Base-by-base conservation (phyloP, 2,329 filamentous ascomycete species). In the Diplodia seriata region DNA sequence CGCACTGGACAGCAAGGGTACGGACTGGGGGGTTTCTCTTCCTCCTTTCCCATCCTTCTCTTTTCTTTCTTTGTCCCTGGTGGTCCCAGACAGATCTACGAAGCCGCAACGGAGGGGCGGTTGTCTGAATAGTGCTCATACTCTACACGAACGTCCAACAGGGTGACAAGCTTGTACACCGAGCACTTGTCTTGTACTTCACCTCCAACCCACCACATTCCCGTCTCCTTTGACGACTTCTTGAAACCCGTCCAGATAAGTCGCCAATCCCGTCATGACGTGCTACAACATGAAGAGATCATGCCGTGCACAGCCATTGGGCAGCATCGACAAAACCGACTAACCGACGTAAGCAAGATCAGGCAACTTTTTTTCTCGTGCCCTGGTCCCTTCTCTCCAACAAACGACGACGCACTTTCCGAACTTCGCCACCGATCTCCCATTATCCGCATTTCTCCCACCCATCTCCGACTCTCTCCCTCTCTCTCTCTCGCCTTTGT, bases 251-350 rank as follows among this genome's bases (percentile, higher is more conserved):
- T 38, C 54, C 33, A 38, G 15, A 40, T 12, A 8, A 40, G 26
- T 20, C 20, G 20, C 18, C 7, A 20, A n/a, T 20, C n/a, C 54
- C 3, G 15, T 12, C 26, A 15, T 53, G 20, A 33, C 7, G 36
- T 20, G 15, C 33, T 23, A 53, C 50, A 53, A 14, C 54, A 56
- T 20, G 33, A 23, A 6, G 11, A 38, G 18, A 14, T 7, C n/a
- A 20, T 23, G 12, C 23, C 33, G 40, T 33, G 57, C 11, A 33
- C 57, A 6, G 23, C 40, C 18, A 49, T 50, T 49, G 40, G 40
- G 57, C 40, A 61, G 20, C 57, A 50, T 26, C 36, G 40, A 43
- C 15, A 26, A 38, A 38, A 36, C 55, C 55, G 18, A 56, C 20
- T 26, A 29, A n/a, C 12, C 54, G 9, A 23, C 11, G 54, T 23